These are phyloP conservation scores for Globisporangium solare DNA, from an alignment of 352 stramenopile species.

Conservation along the genomic window DNA sequence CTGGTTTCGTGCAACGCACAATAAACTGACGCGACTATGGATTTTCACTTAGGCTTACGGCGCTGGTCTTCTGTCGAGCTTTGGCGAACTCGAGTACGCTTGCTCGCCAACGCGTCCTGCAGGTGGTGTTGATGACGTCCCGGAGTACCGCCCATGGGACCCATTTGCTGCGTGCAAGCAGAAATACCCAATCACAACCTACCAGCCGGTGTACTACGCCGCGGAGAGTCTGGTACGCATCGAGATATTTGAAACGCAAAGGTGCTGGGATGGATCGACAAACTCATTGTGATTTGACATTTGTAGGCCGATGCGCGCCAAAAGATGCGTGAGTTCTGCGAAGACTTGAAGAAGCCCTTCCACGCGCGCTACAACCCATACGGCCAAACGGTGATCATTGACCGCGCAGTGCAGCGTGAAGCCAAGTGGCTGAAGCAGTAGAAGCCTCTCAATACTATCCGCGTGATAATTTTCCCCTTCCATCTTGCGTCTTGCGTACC, in stretches of 20 bases:
- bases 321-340: conserved; percentile 94
- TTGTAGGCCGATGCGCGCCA: conserved; percentile 86
- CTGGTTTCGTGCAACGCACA: too few relatives aligned
- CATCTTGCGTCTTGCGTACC: too few relatives aligned
- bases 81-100: conserved; percentile 96
- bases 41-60: conserved; percentile 78
- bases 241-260: too few relatives aligned
- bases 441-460: background rate
- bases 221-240: conserved; percentile 87
- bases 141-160: conserved; percentile 93
- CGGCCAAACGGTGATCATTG: conserved; percentile 82
- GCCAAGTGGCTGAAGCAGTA: conserved; percentile 44
- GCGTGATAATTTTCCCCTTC: too few relatives aligned
- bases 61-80: conserved; percentile 94
- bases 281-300: background rate
- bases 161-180: conserved; percentile 90
- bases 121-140: conserved; percentile 52
- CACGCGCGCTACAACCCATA: conserved; percentile 94
- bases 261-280: background rate
- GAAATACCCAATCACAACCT: conserved; percentile 97
- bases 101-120: conserved; percentile 68
- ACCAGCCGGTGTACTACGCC: conserved; percentile 97
- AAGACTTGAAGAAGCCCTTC: conserved; percentile 94
- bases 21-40: too few relatives aligned
- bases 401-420: conserved; percentile 65